Base-by-base conservation (phyloP, 495 filamentous ascomycete species). In the Podospora australis region DNA sequence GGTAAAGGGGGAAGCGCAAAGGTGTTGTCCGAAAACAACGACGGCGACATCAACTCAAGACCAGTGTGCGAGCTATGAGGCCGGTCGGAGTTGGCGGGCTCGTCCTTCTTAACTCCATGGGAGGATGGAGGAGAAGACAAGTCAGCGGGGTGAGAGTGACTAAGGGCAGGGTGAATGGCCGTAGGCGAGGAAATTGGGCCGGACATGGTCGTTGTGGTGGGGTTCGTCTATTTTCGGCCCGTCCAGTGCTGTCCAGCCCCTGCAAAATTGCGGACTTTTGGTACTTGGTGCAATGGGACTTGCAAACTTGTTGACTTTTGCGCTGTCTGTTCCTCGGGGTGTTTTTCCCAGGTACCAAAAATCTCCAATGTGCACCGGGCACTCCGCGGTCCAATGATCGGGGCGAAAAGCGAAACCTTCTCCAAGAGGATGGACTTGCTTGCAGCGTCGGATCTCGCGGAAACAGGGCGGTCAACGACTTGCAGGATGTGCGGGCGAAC, bases 111-210 rank as follows among this genome's bases (percentile, higher is more conserved):
- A 60, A 50, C 39, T 55, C 55, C 58, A 52, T 55, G 53, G 32
- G 49, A 45, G 35, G 28, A 25, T 28, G 42, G 39, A 20, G 48
- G 54, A 40, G 50, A 52, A 19, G 44, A 43, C 14, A 55, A 41
- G 51, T 58, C 46, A 57, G 54, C 39, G 50, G 54, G 40, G 40
- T 43, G 53, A 23, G 51, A 40, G 46, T 48, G 47, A 48, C 56
- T 56, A 34, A 70, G 60, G 40, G 45, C 64, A 49, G 70, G 67
- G 60, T 69, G 67, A 56, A 71, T 57, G 29, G 65, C 59, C 26
- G 67, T 63, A 47, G 63, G 59, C 32, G 68, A 65, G 24, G 61
- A 62, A 46, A 62, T 60, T 59, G 63, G 56, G 38, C 59, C 64
- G 42, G 60, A 51, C 58, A 64, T 63, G 60, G 40, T 54, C 24